Conservation (phyloP, 345 rosid species). For the Lepidium sativum region DNA sequence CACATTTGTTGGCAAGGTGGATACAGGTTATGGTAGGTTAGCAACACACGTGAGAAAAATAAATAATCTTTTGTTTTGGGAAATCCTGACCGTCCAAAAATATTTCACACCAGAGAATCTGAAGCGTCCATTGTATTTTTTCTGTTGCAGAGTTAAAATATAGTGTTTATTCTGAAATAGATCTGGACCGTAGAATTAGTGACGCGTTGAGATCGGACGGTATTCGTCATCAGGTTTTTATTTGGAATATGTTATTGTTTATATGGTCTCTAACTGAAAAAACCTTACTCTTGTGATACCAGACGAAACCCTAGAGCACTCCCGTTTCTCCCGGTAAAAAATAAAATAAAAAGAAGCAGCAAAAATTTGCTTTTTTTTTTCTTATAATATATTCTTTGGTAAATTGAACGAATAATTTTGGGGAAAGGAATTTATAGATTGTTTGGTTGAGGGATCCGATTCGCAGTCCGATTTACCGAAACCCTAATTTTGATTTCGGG, state of each 20-base stretch:
- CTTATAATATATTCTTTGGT: not conserved
- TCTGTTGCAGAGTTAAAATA: constrained; percentile 9
- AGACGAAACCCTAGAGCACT: constrained; percentile 57
- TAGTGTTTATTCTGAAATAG: not conserved
- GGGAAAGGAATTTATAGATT: constrained; percentile 13
- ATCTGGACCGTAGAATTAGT: constrained; percentile 4
- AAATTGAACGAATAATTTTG: constrained; percentile 30
- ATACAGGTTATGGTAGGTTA: constrained; percentile 14
- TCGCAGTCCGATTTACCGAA: constrained; percentile 32
- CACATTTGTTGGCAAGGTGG: not conserved
- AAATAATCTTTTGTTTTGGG: not conserved
- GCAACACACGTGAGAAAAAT: constrained; percentile 17
- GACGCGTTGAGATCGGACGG: constrained; percentile 17
- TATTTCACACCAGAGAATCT: constrained; percentile 1
- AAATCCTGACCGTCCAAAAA: constrained; percentile 9
- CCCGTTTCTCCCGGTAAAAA: constrained; percentile 38
- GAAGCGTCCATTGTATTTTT: constrained; percentile 17
- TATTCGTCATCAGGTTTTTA: not conserved
- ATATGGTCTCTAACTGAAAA: constrained; percentile 24
- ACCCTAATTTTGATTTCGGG: constrained; percentile 26
- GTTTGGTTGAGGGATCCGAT: constrained; percentile 28
- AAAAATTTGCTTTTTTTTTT: not conserved
- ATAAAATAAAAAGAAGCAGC: not conserved
- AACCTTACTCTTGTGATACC: constrained; percentile 45
- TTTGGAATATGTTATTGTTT: constrained; percentile 15